Conservation (phyloP, 148 eudicot genomes). For the Pharnaceum exiguum region DNA sequence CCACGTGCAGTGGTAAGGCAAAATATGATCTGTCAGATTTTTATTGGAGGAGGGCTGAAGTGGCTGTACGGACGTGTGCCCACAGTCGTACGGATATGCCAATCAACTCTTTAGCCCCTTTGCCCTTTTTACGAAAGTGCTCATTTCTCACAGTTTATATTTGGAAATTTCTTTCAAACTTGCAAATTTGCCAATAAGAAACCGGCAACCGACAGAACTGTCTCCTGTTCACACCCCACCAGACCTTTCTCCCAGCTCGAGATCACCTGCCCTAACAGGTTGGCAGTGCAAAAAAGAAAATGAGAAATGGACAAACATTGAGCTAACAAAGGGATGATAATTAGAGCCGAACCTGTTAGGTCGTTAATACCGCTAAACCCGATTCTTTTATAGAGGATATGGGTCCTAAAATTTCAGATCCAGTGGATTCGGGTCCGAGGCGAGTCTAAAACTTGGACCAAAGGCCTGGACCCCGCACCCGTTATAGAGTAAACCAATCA, state of each 20-base stretch:
- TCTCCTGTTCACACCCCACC: conserved; percentile 27
- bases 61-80: conserved; percentile 19
- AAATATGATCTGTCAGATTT: neutral
- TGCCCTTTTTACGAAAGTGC: neutral
- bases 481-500: too few species aligned
- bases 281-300: too few species aligned
- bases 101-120: neutral
- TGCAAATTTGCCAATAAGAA: conserved; percentile 11
- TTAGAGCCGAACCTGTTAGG: too few species aligned
- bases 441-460: too few species aligned
- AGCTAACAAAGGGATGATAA: too few species aligned
- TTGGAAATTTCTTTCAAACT: conserved; percentile 7
- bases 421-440: too few species aligned
- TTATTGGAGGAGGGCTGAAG: conserved; percentile 9
- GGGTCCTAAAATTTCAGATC: too few species aligned
- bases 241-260: conserved; percentile 6
- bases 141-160: neutral
- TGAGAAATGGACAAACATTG: too few species aligned
- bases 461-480: too few species aligned
- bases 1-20: conserved; percentile 15
- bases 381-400: too few species aligned
- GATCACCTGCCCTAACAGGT: conserved; percentile 22
- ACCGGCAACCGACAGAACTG: conserved; percentile 53
- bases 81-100: conserved; percentile 13
- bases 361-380: too few species aligned